A percentile compares a stretch with the other conserved stretches of the same genome.
Evolutionary conservation across 2,329 filamentous ascomycete species (phyloP).

Genomic region (Tolypocladium capitatum): DNA sequence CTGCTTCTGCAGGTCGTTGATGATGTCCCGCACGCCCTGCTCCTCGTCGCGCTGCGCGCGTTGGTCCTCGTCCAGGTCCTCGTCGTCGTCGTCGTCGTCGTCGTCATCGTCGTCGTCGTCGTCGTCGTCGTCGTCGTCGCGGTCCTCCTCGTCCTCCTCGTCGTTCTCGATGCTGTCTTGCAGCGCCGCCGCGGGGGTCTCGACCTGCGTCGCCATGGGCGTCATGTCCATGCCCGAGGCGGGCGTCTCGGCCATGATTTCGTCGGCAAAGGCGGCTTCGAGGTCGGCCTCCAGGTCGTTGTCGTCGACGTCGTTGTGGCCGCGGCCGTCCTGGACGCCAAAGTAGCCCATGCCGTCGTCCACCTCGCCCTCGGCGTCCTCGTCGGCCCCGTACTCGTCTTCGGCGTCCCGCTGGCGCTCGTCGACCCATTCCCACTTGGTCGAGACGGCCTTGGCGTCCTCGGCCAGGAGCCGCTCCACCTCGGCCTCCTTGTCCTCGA

Average conservation of each 20-base stretch:
- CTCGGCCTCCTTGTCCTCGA: slow-evolving; percentile 70
- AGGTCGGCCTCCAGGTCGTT: slow-evolving; percentile 41
- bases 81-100: slow-evolving; percentile 34
- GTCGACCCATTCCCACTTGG: slow-evolving; percentile 53
- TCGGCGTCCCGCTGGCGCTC: slow-evolving; percentile 28
- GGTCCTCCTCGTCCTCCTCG: slow-evolving; percentile 21
- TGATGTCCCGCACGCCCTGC: slow-evolving; percentile 41
- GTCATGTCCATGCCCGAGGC: slow-evolving; percentile 28
- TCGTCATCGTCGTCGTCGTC: slow-evolving; percentile 31
- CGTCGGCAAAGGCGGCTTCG: slow-evolving; percentile 37
- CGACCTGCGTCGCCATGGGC: slow-evolving; percentile 29
- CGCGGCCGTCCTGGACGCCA: slow-evolving; percentile 14
- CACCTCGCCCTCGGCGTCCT: slow-evolving; percentile 35
- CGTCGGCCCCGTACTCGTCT: slow-evolving; percentile 32
- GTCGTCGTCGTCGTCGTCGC: too few species aligned
- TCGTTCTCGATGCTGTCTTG: slow-evolving; percentile 32
- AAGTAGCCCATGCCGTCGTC: slow-evolving; percentile 30
- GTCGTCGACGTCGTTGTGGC: slow-evolving; percentile 28
- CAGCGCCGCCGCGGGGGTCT: slow-evolving; percentile 28
- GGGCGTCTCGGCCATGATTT: slow-evolving; percentile 25
- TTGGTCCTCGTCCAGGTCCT: slow-evolving; percentile 41
- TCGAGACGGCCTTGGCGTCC: slow-evolving; percentile 48
- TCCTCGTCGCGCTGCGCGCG: slow-evolving; percentile 35
- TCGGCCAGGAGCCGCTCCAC: slow-evolving; percentile 61
- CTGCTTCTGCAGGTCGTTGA: slow-evolving; percentile 37